Conservation (phyloP, 805 yeast species). For the Saturnispora quitensis region DNA sequence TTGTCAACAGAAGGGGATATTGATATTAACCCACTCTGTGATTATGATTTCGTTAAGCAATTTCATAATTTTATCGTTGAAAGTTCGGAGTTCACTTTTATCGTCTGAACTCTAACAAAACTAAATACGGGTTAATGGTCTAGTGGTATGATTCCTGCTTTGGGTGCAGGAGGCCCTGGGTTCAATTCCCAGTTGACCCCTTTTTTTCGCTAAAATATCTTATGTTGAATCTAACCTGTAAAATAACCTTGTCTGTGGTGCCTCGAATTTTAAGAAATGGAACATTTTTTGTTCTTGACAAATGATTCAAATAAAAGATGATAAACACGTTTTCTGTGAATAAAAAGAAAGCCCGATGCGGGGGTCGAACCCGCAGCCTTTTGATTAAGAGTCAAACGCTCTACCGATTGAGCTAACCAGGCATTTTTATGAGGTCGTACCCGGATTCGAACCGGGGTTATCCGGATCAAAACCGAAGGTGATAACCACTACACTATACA, state of each 20-base stretch:
- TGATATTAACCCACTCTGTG: too few species aligned
- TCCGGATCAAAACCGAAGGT: constrained; percentile 74
- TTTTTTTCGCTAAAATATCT: too few species aligned
- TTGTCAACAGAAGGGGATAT: too few species aligned
- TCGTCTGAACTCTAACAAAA: too few species aligned
- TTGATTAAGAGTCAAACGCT: constrained; percentile 17
- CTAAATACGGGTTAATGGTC: constrained; percentile 30
- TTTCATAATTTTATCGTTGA: too few species aligned
- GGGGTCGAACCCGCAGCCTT: constrained; percentile 18
- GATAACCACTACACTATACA: constrained; percentile 74
- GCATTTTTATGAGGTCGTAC: constrained; percentile 45
- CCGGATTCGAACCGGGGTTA: constrained; percentile 85
- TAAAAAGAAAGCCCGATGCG: constrained; percentile 13
- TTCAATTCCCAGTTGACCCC: constrained; percentile 40
- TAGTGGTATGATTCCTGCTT: constrained; percentile 50
- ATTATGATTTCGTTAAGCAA: too few species aligned
- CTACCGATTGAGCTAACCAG: constrained; percentile 18
- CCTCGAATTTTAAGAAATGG: too few species aligned
- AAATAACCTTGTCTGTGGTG: too few species aligned
- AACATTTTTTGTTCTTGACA: too few species aligned
- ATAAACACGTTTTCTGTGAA: rapidly evolving
- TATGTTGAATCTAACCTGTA: too few species aligned
- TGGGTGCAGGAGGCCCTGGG: constrained; percentile 51
- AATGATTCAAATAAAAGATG: too few species aligned
- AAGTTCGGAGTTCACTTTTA: too few species aligned